Evolutionary conservation across 805 yeast species (phyloP).

Genomic region (Hanseniaspora occidentalis): DNA sequence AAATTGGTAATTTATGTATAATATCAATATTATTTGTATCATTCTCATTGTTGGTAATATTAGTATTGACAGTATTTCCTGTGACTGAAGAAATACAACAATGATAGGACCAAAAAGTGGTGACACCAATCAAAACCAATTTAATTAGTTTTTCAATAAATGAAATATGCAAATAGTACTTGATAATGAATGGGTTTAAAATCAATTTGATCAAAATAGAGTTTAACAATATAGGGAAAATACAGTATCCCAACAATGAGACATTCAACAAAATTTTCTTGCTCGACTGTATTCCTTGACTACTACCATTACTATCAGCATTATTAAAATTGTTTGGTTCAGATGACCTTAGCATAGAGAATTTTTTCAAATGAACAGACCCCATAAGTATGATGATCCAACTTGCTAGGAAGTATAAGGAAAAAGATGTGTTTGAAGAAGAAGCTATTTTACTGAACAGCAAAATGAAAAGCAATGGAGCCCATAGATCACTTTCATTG

Average conservation of each 20-base stretch:
- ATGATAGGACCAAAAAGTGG: constrained; percentile 5
- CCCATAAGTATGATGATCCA: constrained; percentile 19
- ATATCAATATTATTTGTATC: not conserved
- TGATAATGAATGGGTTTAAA: constrained; percentile 16
- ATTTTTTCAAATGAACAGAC: constrained; percentile 19
- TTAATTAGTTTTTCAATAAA: constrained; percentile 1
- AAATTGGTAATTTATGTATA: constrained; percentile 2
- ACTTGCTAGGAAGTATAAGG: constrained; percentile 20
- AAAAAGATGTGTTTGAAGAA: constrained; percentile 17
- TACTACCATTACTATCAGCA: too few relatives aligned
- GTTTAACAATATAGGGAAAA: constrained; percentile 22
- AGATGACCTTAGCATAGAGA: constrained; percentile 12
- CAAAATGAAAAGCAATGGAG: constrained; percentile 22
- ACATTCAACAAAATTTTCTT: constrained; percentile 17
- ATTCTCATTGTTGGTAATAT: not conserved
- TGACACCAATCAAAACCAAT: not conserved
- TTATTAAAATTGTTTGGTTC: too few relatives aligned
- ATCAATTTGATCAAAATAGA: constrained; percentile 16
- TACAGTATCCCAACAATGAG: constrained; percentile 23
- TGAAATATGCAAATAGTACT: constrained; percentile 3
- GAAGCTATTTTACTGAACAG: constrained; percentile 22
- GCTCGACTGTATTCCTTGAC: too few relatives aligned
- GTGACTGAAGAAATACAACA: constrained; percentile 1
- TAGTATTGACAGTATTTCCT: not conserved
- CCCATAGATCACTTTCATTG: constrained; percentile 22